Evolutionary conservation across 345 rosid species (phyloP).

Genomic region (Lepidium africanum): DNA sequence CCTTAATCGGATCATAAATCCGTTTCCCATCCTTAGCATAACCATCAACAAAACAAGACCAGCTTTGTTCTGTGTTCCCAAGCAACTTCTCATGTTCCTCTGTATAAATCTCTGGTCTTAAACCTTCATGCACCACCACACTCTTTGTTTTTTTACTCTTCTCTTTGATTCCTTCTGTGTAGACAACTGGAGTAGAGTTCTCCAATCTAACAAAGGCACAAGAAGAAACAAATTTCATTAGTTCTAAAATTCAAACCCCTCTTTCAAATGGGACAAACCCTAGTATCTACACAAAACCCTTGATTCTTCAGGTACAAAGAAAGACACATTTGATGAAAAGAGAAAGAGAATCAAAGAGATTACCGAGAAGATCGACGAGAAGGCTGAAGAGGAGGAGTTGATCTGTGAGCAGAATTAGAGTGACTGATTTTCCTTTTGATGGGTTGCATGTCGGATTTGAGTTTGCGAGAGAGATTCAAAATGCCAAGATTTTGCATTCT

Average conservation of each 20-base stretch:
- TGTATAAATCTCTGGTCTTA: conserved; percentile 58
- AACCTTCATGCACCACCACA: conserved; percentile 36
- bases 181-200: conserved; percentile 50
- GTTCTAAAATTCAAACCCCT: neutral
- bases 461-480: conserved; percentile 51
- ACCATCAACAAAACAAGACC: conserved; percentile 81
- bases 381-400: conserved; percentile 20
- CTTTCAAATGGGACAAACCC: neutral
- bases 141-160: conserved; percentile 16
- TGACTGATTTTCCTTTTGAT: conserved; percentile 24
- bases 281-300: neutral
- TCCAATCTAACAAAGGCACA: conserved; percentile 43
- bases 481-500: conserved; percentile 72
- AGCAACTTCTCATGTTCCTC: conserved; percentile 73
- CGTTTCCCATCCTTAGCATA: conserved; percentile 60
- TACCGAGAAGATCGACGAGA: conserved; percentile 83
- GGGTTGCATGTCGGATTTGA: conserved; percentile 30
- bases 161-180: conserved; percentile 33
- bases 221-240: neutral
- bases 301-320: neutral
- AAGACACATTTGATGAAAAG: neutral
- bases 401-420: conserved; percentile 1
- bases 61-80: conserved; percentile 69
- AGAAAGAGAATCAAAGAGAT: neutral
- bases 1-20: conserved; percentile 70